Evolutionary conservation across 306 rosid species (phyloP).

Genomic region (Senna tora): DNA sequence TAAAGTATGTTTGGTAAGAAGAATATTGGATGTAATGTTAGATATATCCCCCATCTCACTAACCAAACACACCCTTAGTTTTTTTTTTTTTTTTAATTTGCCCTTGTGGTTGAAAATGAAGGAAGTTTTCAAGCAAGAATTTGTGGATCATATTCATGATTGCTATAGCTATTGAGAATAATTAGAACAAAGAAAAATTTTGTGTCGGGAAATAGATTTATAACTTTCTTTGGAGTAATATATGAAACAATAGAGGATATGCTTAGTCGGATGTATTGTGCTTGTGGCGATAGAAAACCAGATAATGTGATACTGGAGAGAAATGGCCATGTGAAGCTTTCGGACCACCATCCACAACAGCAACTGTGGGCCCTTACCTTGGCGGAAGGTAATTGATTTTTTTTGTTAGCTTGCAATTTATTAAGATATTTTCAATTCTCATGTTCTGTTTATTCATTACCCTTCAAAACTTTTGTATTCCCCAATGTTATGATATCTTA

Average conservation of each 20-base stretch:
- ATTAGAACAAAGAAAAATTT: neutral
- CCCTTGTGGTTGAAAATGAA: too few relatives aligned
- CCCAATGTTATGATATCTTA: constrained; percentile 1
- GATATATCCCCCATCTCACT: too few relatives aligned
- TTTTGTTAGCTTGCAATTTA: constrained; percentile 22
- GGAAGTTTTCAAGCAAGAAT: neutral
- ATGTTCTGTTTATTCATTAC: constrained; percentile 19
- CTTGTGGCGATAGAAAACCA: constrained; percentile 95
- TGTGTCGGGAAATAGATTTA: constrained; percentile 26
- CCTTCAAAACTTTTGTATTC: constrained; percentile 10
- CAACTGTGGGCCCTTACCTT: constrained; percentile 95
- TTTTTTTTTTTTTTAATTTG: too few relatives aligned
- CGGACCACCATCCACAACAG: constrained; percentile 76
- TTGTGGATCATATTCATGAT: neutral
- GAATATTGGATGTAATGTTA: too few relatives aligned
- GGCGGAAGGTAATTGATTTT: constrained; percentile 85
- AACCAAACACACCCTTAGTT: too few relatives aligned
- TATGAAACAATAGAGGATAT: constrained; percentile 27
- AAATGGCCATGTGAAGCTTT: constrained; percentile 97
- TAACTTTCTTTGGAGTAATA: constrained; percentile 24
- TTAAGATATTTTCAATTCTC: constrained; percentile 6
- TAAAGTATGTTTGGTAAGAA: too few relatives aligned
- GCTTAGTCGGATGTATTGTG: constrained; percentile 41
- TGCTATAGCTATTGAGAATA: too few relatives aligned
- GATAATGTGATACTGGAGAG: constrained; percentile 95